Evolutionary conservation across 176 grass and related monocot species (phyloP), one percentile per base, ranked within the genome.

Genomic region (Saccharum spontaneum): DNA sequence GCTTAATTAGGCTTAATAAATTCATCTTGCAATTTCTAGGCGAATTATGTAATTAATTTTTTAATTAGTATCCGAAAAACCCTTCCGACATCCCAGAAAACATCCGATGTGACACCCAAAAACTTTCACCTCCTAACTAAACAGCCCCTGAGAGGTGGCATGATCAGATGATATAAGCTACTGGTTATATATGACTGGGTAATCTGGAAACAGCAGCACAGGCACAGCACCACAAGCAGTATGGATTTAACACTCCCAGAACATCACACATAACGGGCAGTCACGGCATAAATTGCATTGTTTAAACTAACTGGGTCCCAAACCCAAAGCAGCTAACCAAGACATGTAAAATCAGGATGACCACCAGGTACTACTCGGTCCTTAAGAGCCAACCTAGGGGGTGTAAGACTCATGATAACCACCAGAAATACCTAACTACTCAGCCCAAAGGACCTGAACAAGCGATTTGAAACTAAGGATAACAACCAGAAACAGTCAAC

Each of bases 401-500:
- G 8, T 73, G 7, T 30, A 11, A 73, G 49, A 49, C 43, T 9
- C 72, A 54, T 16, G 46, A 55, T 22, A 76, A 54, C 48, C 71
- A 73, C 41, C 13, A 73, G 71, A 7, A 52, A 45, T 28, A 73
- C 14, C 70, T 45, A 28, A 28, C 70, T 73, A 73, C 72, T 49
- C 2, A 3, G 11, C 5, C 77, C 77, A 79, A 79, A 33, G 77
- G 3, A 10, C 23, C 43, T 79, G 14, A 67, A 12, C 69, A 71
- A 23, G 22, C 4, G 69, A 13, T 43, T 14, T 7, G 26, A 55
- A 55, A 36, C 45, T 18, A n/a, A 41, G n/a, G 45, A 70, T 40
- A 36, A 57, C 66, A 52, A 45, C 69, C 80, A 83, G n/a, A 73
- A 73, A 83, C 37, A 24, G 24, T 45, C 44, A 83, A 62, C 28